Percentiles rank a stretch among this genome's conserved stretches.
Conservation (phyloP, 768 basidiomycete species). For the Rickenella mellea region DNA sequence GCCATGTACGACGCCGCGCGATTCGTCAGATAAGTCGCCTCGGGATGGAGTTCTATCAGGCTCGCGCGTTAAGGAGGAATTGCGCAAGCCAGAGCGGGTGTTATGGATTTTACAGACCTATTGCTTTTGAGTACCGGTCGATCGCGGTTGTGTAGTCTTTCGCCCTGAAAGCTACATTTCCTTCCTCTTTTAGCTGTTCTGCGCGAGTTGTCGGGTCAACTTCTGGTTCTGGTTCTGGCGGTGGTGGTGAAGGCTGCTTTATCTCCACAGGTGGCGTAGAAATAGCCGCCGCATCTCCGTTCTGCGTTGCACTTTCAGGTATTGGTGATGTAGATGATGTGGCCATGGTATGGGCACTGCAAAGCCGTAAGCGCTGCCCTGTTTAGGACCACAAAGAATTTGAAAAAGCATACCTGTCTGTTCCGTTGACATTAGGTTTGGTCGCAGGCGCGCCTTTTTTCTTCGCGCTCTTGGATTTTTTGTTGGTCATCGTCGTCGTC, state of each 20-base stretch:
- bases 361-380: too few relatives aligned
- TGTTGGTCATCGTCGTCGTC: constrained; percentile 19
- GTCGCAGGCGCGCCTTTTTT: constrained; percentile 20
- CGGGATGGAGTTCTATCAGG: constrained; percentile 24
- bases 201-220: constrained; percentile 36
- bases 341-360: constrained; percentile 13
- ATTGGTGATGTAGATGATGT: background rate
- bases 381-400: too few relatives aligned
- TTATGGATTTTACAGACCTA: constrained; percentile 30
- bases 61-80: constrained; percentile 15
- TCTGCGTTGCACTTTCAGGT: too few relatives aligned
- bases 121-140: constrained; percentile 66
- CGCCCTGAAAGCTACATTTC: constrained; percentile 67
- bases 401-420: too few relatives aligned
- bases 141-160: constrained; percentile 59
- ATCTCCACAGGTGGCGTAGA: constrained; percentile 10
- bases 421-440: too few relatives aligned
- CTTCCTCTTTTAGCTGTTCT: constrained; percentile 62
- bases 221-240: constrained; percentile 9
- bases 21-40: constrained; percentile 77
- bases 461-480: constrained; percentile 20
- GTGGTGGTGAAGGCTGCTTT: constrained; percentile 6
- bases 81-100: constrained; percentile 1
- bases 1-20: constrained; percentile 83
- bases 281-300: constrained; percentile 7